These are phyloP conservation scores for Hylodesmum podocarpum DNA, from an alignment of 306 rosid genomes.

Conservation along the genomic window DNA sequence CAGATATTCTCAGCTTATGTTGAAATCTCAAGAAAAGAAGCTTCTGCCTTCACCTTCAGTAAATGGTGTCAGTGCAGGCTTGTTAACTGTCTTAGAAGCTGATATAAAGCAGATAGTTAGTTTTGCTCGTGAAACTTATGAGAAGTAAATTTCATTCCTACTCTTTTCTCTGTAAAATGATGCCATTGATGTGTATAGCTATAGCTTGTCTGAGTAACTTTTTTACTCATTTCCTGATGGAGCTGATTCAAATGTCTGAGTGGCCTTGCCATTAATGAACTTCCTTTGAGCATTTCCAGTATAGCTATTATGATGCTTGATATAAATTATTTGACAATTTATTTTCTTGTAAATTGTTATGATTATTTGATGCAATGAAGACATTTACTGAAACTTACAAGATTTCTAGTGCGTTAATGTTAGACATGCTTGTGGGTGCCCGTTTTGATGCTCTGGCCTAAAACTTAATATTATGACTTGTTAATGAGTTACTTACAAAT, in stretches of 20 bases:
- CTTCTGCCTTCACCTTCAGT: slow-evolving; percentile 46
- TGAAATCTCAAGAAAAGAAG: slow-evolving; percentile 48
- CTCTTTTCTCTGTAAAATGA: slow-evolving; percentile 16
- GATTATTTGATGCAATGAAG: background rate
- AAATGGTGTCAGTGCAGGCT: slow-evolving; percentile 66
- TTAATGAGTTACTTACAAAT: slow-evolving; percentile 13
- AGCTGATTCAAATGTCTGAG: slow-evolving; percentile 5
- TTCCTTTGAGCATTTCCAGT: slow-evolving; percentile 7
- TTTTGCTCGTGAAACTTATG: slow-evolving; percentile 69
- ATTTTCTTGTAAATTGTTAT: background rate
- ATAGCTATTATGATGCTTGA: slow-evolving; percentile 1
- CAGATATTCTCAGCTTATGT: slow-evolving; percentile 41
- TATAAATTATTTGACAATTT: slow-evolving; percentile 3
- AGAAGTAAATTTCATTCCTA: slow-evolving; percentile 59
- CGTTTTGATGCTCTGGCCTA: background rate
- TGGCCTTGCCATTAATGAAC: slow-evolving; percentile 4
- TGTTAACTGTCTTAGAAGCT: slow-evolving; percentile 79
- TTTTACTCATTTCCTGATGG: background rate
- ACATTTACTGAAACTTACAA: background rate
- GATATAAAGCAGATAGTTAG: slow-evolving; percentile 72
- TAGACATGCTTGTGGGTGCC: slow-evolving; percentile 1
- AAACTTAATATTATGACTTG: background rate
- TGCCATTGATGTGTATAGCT: background rate
- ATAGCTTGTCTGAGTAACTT: background rate
- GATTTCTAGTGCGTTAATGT: slow-evolving; percentile 21